A percentile compares a stretch with the other conserved stretches of the same genome.
Evolutionary conservation across 2,329 filamentous ascomycete genomes (phyloP).

Genomic region (Kalmusia sp.): DNA sequence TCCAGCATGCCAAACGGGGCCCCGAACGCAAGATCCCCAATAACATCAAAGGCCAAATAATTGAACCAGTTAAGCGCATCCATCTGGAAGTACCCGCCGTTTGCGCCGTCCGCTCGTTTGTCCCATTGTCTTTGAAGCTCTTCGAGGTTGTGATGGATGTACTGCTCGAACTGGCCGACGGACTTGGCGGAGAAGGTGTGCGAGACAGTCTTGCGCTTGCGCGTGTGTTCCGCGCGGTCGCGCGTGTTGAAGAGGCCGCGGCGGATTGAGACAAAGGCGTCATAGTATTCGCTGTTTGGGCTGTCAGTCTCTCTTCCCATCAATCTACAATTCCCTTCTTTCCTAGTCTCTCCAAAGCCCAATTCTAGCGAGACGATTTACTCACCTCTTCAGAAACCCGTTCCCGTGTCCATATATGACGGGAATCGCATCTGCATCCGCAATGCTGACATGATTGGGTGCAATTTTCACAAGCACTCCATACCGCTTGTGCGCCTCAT

Average conservation of each 20-base stretch:
- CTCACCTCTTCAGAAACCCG: slow-evolving; percentile 57
- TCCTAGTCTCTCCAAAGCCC: no score
- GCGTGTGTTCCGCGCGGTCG: slow-evolving; percentile 79
- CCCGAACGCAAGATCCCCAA: slow-evolving; percentile 73
- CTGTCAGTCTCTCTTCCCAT: neutral
- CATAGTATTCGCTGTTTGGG: slow-evolving; percentile 76
- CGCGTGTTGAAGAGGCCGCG: slow-evolving; percentile 90
- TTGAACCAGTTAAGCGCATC: slow-evolving; percentile 86
- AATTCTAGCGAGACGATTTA: neutral
- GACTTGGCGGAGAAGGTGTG: slow-evolving; percentile 87
- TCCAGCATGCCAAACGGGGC: slow-evolving; percentile 84
- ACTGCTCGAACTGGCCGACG: slow-evolving; percentile 84
- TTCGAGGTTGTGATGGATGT: slow-evolving; percentile 81
- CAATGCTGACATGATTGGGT: slow-evolving; percentile 83
- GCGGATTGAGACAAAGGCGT: slow-evolving; percentile 87
- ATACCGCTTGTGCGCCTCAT: slow-evolving; percentile 75
- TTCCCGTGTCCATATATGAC: slow-evolving; percentile 73
- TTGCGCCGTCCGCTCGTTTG: slow-evolving; percentile 60
- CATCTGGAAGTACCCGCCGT: slow-evolving; percentile 66
- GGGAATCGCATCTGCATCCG: slow-evolving; percentile 78
- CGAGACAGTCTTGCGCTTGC: slow-evolving; percentile 87
- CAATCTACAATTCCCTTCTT: neutral
- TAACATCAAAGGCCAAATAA: slow-evolving; percentile 61
- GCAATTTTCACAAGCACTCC: slow-evolving; percentile 84
- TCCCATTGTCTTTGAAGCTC: slow-evolving; percentile 78